Percentiles rank a stretch among this genome's conserved stretches.
Conservation (phyloP, 768 basidiomycete genomes). For the Termitomyces bulborhizus region DNA sequence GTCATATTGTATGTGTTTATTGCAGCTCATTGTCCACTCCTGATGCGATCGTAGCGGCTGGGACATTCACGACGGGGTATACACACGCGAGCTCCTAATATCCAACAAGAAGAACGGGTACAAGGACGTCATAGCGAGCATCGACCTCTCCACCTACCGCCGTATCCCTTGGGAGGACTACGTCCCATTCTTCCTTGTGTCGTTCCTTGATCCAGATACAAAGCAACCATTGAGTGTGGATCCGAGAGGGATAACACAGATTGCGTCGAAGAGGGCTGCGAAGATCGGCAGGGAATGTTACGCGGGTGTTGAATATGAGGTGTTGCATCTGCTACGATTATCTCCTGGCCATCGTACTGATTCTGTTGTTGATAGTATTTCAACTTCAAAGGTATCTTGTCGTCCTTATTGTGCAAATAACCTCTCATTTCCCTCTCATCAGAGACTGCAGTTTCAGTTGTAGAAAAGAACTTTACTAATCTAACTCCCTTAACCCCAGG, state of each 20-base stretch:
- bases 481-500: constrained; percentile 85
- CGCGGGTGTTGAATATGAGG: constrained; percentile 95
- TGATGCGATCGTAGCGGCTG: constrained; percentile 51
- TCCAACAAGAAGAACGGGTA: constrained; percentile 93
- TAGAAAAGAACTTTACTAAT: constrained; percentile 70
- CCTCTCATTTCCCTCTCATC: constrained; percentile 6
- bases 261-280: constrained; percentile 44
- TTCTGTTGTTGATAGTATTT: constrained; percentile 60
- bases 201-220: constrained; percentile 86
- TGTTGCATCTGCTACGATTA: constrained; percentile 18
- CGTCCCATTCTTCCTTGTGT: constrained; percentile 89
- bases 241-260: constrained; percentile 76
- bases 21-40: neutral
- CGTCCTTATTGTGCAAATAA: neutral
- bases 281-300: constrained; percentile 53
- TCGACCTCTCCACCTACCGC: constrained; percentile 85
- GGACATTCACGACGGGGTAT: constrained; percentile 89
- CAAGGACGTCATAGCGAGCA: constrained; percentile 76
- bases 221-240: constrained; percentile 72
- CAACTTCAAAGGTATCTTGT: constrained; percentile 71
- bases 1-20: constrained; percentile 63
- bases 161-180: constrained; percentile 90
- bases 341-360: neutral
- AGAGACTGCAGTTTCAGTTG: constrained; percentile 78
- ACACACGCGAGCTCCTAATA: constrained; percentile 80